These are phyloP conservation scores for Diversispora epigaea DNA, from an alignment of 192 early-diverging fungal genomes.

Conservation along the genomic window DNA sequence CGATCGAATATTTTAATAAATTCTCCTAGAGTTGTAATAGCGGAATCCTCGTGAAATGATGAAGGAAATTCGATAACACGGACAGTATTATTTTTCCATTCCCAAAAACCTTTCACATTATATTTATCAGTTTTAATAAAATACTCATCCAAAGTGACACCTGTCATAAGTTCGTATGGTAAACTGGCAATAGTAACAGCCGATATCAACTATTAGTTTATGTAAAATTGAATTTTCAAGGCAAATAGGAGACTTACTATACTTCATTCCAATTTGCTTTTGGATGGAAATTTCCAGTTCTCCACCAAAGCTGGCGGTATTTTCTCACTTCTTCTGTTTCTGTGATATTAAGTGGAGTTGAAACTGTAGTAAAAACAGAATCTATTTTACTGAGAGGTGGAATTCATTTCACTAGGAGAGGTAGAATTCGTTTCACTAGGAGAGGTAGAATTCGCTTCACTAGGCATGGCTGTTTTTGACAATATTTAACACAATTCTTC, in stretches of 20 bases:
- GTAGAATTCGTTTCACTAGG: too few species aligned
- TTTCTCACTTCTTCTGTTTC: neutral
- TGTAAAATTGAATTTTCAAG: constrained; percentile 6
- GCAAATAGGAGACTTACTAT: constrained; percentile 15
- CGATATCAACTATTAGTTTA: constrained; percentile 7
- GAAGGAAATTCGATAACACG: constrained; percentile 18
- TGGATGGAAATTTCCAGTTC: constrained; percentile 3
- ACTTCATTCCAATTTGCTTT: constrained; percentile 10
- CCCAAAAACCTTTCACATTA: constrained; percentile 17
- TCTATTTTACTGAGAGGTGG: too few species aligned
- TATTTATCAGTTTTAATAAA: constrained; percentile 20
- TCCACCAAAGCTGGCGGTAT: constrained; percentile 13
- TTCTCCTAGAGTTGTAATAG: neutral
- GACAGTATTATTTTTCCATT: constrained; percentile 28
- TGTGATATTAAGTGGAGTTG: too few species aligned
- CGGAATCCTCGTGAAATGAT: constrained; percentile 12
- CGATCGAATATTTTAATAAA: neutral
- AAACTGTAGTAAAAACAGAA: too few species aligned
- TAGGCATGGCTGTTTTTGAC: too few species aligned
- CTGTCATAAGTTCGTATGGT: constrained; percentile 10
- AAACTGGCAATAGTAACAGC: constrained; percentile 16
- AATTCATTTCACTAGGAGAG: too few species aligned
- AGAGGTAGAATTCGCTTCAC: too few species aligned
- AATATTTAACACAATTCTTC: too few species aligned
- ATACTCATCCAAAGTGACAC: constrained; percentile 11